phyloP scores from a whole-genome alignment of 2,329 filamentous ascomycete species.

The Aspergillus quadrilineatus region DNA sequence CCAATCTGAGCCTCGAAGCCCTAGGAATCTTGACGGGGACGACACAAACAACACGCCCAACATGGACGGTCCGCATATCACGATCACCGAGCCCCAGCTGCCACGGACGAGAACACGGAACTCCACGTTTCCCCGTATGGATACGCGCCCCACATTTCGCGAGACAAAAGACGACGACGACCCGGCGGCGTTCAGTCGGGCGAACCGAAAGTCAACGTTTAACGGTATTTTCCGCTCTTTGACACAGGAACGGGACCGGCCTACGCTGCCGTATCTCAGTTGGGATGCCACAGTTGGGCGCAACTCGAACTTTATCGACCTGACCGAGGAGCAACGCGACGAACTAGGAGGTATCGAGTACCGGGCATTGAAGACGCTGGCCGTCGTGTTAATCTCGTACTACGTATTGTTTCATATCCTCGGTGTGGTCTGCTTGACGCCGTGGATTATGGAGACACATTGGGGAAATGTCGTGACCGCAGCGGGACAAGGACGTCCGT shows the following conservation, averaged over 20 bases:
- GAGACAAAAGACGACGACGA: slow-evolving; percentile 33
- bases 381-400: slow-evolving; percentile 73
- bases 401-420: slow-evolving; percentile 81
- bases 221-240: slow-evolving; percentile 36
- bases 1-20: slow-evolving; percentile 23
- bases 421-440: slow-evolving; percentile 69
- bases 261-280: slow-evolving; percentile 82
- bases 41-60: slow-evolving; percentile 3
- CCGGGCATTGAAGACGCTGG: slow-evolving; percentile 81
- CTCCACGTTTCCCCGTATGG: slow-evolving; percentile 40
- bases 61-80: slow-evolving; percentile 44
- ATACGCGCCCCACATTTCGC: slow-evolving; percentile 35
- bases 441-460: slow-evolving; percentile 69
- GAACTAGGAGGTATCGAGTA: slow-evolving; percentile 97
- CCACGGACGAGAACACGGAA: slow-evolving; percentile 34
- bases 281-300: slow-evolving; percentile 89
- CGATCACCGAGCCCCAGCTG: slow-evolving; percentile 49
- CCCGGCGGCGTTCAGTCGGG: slow-evolving; percentile 23
- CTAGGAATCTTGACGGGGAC: slow-evolving; percentile 8
- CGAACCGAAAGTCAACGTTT: slow-evolving; percentile 33
- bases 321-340: slow-evolving; percentile 88
- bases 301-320: slow-evolving; percentile 86
- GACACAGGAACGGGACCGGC: slow-evolving; percentile 38
- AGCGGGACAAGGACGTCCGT: slow-evolving; percentile 64
- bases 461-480: slow-evolving; percentile 67